Percentiles rank a stretch among this genome's conserved stretches.
Evolutionary conservation across 2,329 filamentous ascomycete species (phyloP).

Genomic region (Nakataea oryzae): DNA sequence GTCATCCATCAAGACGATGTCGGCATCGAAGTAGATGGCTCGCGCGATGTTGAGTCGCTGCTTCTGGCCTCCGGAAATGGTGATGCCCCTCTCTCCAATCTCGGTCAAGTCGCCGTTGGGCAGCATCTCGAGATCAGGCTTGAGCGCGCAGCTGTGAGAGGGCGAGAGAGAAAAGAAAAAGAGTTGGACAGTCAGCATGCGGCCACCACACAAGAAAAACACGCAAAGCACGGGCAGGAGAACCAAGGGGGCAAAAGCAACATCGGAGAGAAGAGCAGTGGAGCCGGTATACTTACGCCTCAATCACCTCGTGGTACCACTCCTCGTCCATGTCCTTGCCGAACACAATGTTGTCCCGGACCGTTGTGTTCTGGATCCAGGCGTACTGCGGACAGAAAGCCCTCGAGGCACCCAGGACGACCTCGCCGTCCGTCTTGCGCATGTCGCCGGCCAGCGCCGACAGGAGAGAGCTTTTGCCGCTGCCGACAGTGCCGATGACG

Average conservation of each 20-base stretch:
- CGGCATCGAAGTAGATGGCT: constrained; percentile 59
- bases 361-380: constrained; percentile 90
- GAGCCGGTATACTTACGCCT: constrained; percentile 42
- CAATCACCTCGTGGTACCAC: constrained; percentile 80
- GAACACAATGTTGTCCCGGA: constrained; percentile 85
- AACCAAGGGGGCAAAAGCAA: too few species aligned
- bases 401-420: constrained; percentile 66
- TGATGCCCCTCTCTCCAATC: constrained; percentile 92
- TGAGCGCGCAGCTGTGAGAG: constrained; percentile 57
- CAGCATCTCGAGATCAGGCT: constrained; percentile 85
- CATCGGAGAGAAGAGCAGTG: not conserved
- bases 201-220: not conserved
- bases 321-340: constrained; percentile 63
- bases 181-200: not conserved
- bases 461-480: constrained; percentile 82
- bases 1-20: constrained; percentile 60
- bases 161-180: too few species aligned
- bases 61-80: constrained; percentile 90
- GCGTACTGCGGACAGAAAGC: constrained; percentile 95
- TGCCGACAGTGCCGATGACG: constrained; percentile 82
- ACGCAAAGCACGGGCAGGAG: not conserved
- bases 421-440: constrained; percentile 66
- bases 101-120: constrained; percentile 82
- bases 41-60: constrained; percentile 91
- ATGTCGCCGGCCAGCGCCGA: constrained; percentile 89